These are phyloP conservation scores for Fusarium scirpi DNA, from an alignment of 2,329 filamentous ascomycete species.

Conservation along the genomic window DNA sequence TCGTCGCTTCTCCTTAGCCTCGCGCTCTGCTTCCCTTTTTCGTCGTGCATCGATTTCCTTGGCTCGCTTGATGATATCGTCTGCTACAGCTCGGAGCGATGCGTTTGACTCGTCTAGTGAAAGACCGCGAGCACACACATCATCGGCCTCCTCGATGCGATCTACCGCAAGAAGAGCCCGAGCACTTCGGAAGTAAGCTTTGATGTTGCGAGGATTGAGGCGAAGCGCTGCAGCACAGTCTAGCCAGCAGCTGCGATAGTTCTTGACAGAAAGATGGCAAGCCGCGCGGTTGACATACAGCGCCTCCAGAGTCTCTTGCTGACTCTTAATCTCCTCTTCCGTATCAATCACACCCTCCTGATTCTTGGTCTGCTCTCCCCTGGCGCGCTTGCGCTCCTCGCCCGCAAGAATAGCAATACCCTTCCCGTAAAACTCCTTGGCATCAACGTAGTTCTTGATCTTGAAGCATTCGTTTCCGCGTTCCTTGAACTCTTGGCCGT, in stretches of 20 bases:
- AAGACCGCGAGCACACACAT: constrained; percentile 81
- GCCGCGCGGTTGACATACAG: constrained; percentile 89
- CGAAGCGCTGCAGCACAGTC: constrained; percentile 85
- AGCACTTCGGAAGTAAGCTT: constrained; percentile 90
- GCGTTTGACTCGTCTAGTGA: constrained; percentile 77
- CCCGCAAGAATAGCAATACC: constrained; percentile 78
- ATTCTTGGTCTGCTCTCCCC: constrained; percentile 51
- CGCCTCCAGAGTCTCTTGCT: constrained; percentile 76
- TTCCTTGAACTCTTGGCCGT: constrained; percentile 86
- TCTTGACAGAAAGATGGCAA: constrained; percentile 88
- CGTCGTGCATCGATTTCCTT: constrained; percentile 66
- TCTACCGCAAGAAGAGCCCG: constrained; percentile 82
- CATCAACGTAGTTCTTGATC: constrained; percentile 80
- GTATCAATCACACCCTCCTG: constrained; percentile 49
- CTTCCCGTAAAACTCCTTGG: constrained; percentile 91
- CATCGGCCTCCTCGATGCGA: constrained; percentile 82
- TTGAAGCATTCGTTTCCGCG: constrained; percentile 91
- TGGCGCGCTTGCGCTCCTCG: constrained; percentile 69
- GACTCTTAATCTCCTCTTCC: constrained; percentile 69
- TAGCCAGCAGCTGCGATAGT: constrained; percentile 86
- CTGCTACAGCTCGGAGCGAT: constrained; percentile 70
- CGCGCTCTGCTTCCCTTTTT: constrained; percentile 66
- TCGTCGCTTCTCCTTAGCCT: constrained; percentile 67
- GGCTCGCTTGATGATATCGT: constrained; percentile 72
- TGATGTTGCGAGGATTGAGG: constrained; percentile 84